These are phyloP conservation scores for Populus nigra DNA, from an alignment of 345 rosid genomes.

Conservation along the genomic window DNA sequence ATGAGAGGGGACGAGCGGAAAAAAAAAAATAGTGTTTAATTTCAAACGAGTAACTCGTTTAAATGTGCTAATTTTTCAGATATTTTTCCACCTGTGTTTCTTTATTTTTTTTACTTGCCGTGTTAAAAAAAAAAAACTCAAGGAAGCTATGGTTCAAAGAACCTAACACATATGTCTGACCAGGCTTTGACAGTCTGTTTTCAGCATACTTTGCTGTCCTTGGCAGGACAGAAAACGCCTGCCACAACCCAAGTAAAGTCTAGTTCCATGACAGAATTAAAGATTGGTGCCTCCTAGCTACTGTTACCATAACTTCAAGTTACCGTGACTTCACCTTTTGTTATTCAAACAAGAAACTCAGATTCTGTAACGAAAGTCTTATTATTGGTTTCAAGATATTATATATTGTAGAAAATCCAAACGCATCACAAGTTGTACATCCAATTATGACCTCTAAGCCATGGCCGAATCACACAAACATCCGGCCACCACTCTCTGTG, in stretches of 20 bases:
- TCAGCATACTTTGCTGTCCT: no score
- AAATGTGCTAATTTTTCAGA: no score
- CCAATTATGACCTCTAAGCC: background rate
- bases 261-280: background rate
- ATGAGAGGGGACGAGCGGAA: no score
- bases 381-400: background rate
- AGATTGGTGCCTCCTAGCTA: background rate
- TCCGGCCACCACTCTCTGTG: background rate
- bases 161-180: background rate
- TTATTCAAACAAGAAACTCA: background rate
- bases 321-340: background rate
- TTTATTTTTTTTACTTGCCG: no score
- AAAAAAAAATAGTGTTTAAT: no score
- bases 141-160: background rate
- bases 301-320: background rate
- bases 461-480: background rate
- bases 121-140: no score
- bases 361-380: background rate
- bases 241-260: background rate
- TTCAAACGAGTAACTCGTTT: no score
- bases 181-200: no score
- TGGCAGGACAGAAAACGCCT: background rate
- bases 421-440: background rate
- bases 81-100: no score
- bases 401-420: background rate